Evolutionary conservation across 2,329 filamentous ascomycete species (phyloP), one percentile per base, ranked within the genome.

Genomic region (Exophiala oligosperma): DNA sequence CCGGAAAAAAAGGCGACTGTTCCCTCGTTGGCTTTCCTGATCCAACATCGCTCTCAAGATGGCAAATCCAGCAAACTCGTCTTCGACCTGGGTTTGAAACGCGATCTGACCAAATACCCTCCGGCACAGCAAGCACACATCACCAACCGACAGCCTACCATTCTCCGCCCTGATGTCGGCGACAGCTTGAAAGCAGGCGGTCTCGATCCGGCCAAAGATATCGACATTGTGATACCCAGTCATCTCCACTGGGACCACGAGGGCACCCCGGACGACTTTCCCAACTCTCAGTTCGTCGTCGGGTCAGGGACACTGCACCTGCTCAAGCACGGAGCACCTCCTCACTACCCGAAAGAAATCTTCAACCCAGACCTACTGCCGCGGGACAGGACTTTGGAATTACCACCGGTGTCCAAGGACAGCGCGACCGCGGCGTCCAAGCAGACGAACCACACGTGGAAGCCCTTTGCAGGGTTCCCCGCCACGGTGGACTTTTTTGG

Each of bases 21-120:
- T 0, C 81, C 81, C 1, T 83, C 79, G 0, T 71, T 84, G 2
- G 76, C 76, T 0, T 84, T 84, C 63, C 71, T 84, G 1, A 75
- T 84, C 35, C 75, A 72, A 26, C 81, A 84, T 60, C 72, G 74
- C 1, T 70, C 75, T 3, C 26, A 56, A 1, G 53, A 60, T 52
- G 54, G 52, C 4, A 52, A 61, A 44, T 44, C 52, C 49, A 52
- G 57, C n/a, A 64, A 56, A 67, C 70, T 83, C 6, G 69, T 84
- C 60, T 84, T 84, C 67, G 81, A 84, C 63, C 75, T 84, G 7
- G 81, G 81, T 7, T 70, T 83, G 21, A 78, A 80, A 52, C 74
- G 77, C 46, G 72, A 79, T 29, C 62, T 77, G 11, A 60, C 68
- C 4, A 70, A 71, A 43, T 84, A 84, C 64, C 71, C 76, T 5